A percentile compares a stretch with the other conserved stretches of the same genome.
These are phyloP conservation scores for Penicillium griseofulvum DNA, from an alignment of 2,329 filamentous ascomycete species.

Conservation along the genomic window DNA sequence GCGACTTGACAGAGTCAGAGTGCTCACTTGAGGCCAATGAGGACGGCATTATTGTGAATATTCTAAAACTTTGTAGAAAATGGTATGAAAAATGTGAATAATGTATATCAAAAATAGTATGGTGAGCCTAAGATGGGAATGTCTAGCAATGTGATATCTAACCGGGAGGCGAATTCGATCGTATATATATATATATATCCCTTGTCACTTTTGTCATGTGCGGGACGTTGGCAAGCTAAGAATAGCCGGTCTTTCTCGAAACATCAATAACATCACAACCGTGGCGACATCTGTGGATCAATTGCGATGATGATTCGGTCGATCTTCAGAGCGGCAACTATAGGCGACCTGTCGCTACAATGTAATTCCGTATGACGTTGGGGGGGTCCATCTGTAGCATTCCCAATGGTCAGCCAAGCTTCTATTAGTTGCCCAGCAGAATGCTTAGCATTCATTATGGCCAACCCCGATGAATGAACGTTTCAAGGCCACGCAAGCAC, in stretches of 20 bases:
- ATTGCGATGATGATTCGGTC: slow-evolving; percentile 13
- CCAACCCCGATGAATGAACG: slow-evolving; percentile 13
- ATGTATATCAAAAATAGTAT: neutral
- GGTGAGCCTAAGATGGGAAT: neutral
- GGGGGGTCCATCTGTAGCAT: neutral
- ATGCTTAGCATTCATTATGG: slow-evolving; percentile 19
- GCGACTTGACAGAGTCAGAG: slow-evolving; percentile 24
- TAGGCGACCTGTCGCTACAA: slow-evolving; percentile 2
- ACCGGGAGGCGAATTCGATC: neutral
- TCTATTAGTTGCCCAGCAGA: slow-evolving; percentile 9
- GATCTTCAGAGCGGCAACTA: slow-evolving; percentile 17
- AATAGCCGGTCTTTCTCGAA: slow-evolving; percentile 15
- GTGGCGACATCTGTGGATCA: slow-evolving; percentile 16
- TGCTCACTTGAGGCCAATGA: slow-evolving; percentile 24
- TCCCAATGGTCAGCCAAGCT: slow-evolving; percentile 13
- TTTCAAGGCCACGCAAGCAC: slow-evolving; percentile 17
- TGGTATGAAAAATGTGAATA: neutral
- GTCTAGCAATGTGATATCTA: neutral
- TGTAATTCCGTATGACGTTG: slow-evolving; percentile 21
- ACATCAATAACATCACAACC: slow-evolving; percentile 13
- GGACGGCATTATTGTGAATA: slow-evolving; percentile 15
- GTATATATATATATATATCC: slow-evolving; percentile 11
- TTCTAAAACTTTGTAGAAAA: neutral
- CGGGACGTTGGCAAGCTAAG: slow-evolving; percentile 6
- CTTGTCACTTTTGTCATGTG: slow-evolving; percentile 1